Evolutionary conservation across 768 basidiomycete species (phyloP).

Genomic region (Macrolepiota fuliginosa): DNA sequence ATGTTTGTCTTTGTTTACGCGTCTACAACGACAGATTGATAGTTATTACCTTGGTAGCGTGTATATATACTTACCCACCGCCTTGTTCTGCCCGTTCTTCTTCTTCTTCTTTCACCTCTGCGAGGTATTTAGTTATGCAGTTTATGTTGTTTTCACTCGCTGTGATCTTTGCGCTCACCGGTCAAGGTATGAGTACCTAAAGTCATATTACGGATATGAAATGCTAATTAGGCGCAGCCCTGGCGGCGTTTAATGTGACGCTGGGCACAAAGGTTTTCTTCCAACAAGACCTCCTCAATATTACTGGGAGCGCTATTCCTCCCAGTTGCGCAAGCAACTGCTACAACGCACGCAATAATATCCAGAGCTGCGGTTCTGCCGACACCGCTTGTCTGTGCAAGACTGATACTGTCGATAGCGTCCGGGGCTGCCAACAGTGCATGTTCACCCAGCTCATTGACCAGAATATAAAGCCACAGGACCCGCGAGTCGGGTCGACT

Average conservation of each 20-base stretch:
- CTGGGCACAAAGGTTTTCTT: constrained; percentile 36
- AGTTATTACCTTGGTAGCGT: background rate
- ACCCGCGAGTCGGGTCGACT: constrained; percentile 58
- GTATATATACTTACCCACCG: background rate
- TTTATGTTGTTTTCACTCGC: constrained; percentile 21
- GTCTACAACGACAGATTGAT: constrained; percentile 14
- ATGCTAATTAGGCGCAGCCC: constrained; percentile 21
- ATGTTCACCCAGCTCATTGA: constrained; percentile 56
- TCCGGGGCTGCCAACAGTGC: constrained; percentile 65
- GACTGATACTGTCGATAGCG: constrained; percentile 32
- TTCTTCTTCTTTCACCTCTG: constrained; percentile 14
- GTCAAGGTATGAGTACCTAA: constrained; percentile 47
- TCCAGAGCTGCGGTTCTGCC: constrained; percentile 39
- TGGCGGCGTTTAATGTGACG: constrained; percentile 46
- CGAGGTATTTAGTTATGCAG: background rate
- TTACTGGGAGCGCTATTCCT: constrained; percentile 31
- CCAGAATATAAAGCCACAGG: constrained; percentile 44
- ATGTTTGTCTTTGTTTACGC: constrained; percentile 24
- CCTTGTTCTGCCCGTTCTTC: constrained; percentile 1
- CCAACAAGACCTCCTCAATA: constrained; percentile 42
- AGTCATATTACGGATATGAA: background rate
- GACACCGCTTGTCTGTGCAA: constrained; percentile 57
- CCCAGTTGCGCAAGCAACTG: constrained; percentile 25
- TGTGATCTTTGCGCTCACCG: constrained; percentile 46
- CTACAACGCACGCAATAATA: constrained; percentile 19